phyloP scores from a whole-genome alignment of 352 stramenopile species.

The Phytophthora crassamura region DNA sequence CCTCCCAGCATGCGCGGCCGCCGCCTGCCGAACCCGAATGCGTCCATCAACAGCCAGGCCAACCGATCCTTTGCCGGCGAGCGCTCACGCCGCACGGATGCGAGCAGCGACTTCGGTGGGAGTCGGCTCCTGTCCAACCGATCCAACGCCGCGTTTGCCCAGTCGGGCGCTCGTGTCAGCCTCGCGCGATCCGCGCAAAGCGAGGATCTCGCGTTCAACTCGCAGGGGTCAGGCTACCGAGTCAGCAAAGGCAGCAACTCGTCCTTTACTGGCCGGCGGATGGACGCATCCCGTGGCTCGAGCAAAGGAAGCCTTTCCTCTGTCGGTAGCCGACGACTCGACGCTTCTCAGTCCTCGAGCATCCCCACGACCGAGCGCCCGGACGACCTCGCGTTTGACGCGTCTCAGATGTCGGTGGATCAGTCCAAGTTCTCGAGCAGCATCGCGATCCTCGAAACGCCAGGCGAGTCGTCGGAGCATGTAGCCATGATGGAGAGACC shows the following conservation, averaged over 20 bases:
- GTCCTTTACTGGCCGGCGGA: conserved; percentile 8
- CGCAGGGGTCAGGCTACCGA: conserved; percentile 19
- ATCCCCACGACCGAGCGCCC: conserved; percentile 8
- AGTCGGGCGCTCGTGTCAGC: conserved; percentile 30
- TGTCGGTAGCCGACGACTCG: conserved; percentile 7
- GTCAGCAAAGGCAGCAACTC: conserved; percentile 21
- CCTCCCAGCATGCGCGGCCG: conserved; percentile 34
- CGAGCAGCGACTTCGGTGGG: conserved; percentile 25
- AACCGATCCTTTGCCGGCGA: conserved; percentile 12
- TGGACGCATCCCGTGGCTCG: conserved; percentile 11
- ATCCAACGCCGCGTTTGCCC: conserved; percentile 29
- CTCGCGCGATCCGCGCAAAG: conserved; percentile 23
- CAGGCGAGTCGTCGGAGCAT: conserved; percentile 29
- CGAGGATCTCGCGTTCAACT: conserved; percentile 38
- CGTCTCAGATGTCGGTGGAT: conserved; percentile 35
- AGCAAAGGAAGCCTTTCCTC: conserved; percentile 25
- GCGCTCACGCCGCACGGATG: conserved; percentile 19
- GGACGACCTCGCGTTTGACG: conserved; percentile 33
- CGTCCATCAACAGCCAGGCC: conserved; percentile 16
- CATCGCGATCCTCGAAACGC: conserved; percentile 37
- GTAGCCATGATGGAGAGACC: conserved; percentile 45
- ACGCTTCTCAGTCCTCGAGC: conserved; percentile 20
- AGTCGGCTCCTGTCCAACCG: conserved; percentile 31
- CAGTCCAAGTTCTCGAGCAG: conserved; percentile 39
- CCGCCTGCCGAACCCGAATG: conserved; percentile 17